Base-by-base conservation (phyloP, 345 rosid species). In the Boechera divaricarpa region DNA sequence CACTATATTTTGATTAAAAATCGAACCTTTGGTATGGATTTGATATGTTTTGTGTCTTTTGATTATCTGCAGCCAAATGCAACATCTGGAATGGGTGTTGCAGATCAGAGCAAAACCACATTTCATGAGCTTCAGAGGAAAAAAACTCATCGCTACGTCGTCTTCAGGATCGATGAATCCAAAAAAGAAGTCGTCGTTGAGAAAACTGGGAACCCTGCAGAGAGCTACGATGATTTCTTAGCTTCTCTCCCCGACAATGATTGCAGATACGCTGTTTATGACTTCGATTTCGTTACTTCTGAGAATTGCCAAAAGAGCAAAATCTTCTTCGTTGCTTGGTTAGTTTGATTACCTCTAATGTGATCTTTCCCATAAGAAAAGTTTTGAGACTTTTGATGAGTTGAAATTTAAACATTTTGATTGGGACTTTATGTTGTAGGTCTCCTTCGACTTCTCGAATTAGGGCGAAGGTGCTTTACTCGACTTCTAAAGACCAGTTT, bases 271-370 rank as follows among this genome's bases (percentile, higher is more conserved):
- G 90, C 93, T 64, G 87, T 91, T 18, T 91, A 85, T 53, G 91
- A 88, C 74, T 89, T 81, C 10, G 96, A 90, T 73, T 90, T 82
- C 69, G 90, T 87, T 41, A 88, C 91, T 53, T 81, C 86, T 7
- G 97, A 91, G 82, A 91, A 89, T 74, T 91, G 97, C 60, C 90
- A 82, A 63, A 91, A 88, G 84, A 88, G 93, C 88, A 88, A 90
- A 76, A 90, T 90, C 73, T 90, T 90, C 86, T 90, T 88, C 82
- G 77, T 88, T 49, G 89, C 96, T 52, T 90, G 96, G 93, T 90
- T 78, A 49, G 84, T 74, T 88, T 78, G 62, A 83, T 74, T 0
- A 10, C 33, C 2, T 3, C 3, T 54, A 0, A 0, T 16, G 15
- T 15, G 8, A 16, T 68, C 15, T 21, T 21, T 21, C 24, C 24